Evolutionary conservation across 140 eudicot species (phyloP).

Genomic region (Flaveria floridana): DNA sequence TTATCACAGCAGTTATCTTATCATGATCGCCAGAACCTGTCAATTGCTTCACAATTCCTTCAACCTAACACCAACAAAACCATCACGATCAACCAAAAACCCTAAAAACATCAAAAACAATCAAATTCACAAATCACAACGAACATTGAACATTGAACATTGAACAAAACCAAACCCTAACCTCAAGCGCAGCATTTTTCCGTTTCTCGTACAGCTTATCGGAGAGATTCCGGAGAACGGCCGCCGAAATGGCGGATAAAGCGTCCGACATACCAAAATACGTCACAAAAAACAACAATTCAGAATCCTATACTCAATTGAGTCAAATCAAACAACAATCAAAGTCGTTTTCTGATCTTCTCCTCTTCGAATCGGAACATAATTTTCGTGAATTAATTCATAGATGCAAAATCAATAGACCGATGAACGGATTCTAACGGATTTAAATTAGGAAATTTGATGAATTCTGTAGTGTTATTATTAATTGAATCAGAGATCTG

Average conservation of each 20-base stretch:
- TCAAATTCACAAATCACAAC: not conserved
- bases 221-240: conserved; percentile 71
- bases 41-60: conserved; percentile 90
- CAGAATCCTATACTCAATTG: conserved; percentile 22
- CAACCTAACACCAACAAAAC: conserved; percentile 54
- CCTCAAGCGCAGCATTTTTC: conserved; percentile 95
- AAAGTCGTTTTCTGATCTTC: conserved; percentile 43
- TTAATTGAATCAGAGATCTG: conserved; percentile 21
- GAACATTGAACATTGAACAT: not conserved
- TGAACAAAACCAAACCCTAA: conserved; percentile 16
- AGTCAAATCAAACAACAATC: not conserved
- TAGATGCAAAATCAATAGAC: not conserved
- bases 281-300: conserved; percentile 2
- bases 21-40: conserved; percentile 74
- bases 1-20: conserved; percentile 71
- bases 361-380: conserved; percentile 45
- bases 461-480: conserved; percentile 12
- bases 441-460: not conserved
- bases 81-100: conserved; percentile 29
- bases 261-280: conserved; percentile 65
- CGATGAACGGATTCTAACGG: conserved; percentile 10
- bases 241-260: conserved; percentile 62
- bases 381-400: not conserved
- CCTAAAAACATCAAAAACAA: conserved; percentile 11
- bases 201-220: conserved; percentile 93